Evolutionary conservation across 768 basidiomycete species (phyloP).

Genomic region (Auriscalpium microsporum): DNA sequence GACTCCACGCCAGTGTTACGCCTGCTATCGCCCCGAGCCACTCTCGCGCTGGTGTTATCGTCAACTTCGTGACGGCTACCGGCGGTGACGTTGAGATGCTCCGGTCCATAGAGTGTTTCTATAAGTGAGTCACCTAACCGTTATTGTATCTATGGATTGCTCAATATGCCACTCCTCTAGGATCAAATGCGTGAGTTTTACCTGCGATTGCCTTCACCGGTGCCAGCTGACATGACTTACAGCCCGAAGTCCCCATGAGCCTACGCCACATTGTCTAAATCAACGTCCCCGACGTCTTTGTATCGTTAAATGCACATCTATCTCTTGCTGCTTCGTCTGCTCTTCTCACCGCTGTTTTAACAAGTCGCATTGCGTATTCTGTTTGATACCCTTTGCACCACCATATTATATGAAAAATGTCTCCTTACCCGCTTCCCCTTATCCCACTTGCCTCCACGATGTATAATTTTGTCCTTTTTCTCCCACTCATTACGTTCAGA

Average conservation of each 20-base stretch:
- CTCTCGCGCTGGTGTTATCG: slow-evolving; percentile 81
- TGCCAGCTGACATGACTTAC: slow-evolving; percentile 18
- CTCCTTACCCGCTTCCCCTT: slow-evolving; percentile 43
- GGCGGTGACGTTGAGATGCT: slow-evolving; percentile 99
- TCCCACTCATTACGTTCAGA: slow-evolving; percentile 12
- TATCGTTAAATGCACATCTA: slow-evolving; percentile 68
- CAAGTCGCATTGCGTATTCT: slow-evolving; percentile 37
- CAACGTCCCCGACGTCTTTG: slow-evolving; percentile 46
- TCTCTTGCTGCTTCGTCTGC: slow-evolving; percentile 8
- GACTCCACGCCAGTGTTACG: slow-evolving; percentile 48
- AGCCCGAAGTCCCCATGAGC: slow-evolving; percentile 89
- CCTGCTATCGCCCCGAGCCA: slow-evolving; percentile 82
- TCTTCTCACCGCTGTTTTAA: slow-evolving; percentile 37
- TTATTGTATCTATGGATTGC: slow-evolving; percentile 1
- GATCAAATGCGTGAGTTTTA: slow-evolving; percentile 70
- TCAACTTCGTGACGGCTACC: slow-evolving; percentile 96
- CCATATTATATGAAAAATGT: slow-evolving; percentile 47
- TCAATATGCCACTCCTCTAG: slow-evolving; percentile 8
- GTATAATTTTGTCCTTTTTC: slow-evolving; percentile 51
- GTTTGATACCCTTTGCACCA: slow-evolving; percentile 65
- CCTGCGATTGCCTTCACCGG: background rate
- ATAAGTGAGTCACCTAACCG: slow-evolving; percentile 54
- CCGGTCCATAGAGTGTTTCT: slow-evolving; percentile 96
- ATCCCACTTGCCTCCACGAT: slow-evolving; percentile 43
- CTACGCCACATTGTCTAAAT: slow-evolving; percentile 82